Percentiles rank a stretch among this genome's conserved stretches.
Conservation (phyloP, 257 asterid genomes). For the Penstemon davidsonii region DNA sequence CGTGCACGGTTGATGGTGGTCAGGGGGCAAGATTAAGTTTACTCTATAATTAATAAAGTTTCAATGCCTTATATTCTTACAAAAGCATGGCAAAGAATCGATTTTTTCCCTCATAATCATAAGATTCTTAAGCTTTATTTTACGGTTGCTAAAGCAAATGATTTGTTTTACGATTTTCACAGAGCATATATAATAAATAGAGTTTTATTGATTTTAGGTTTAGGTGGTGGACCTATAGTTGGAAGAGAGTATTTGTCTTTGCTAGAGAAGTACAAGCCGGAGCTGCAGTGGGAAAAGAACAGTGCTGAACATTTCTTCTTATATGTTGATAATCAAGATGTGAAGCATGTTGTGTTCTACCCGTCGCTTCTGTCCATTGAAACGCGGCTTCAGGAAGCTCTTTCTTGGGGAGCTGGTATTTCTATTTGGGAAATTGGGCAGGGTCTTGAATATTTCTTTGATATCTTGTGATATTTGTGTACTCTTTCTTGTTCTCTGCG, state of each 20-base stretch:
- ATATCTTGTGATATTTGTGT: conserved; percentile 46
- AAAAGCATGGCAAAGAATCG: neutral
- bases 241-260: conserved; percentile 75
- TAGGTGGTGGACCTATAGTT: conserved; percentile 84
- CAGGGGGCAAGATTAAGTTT: too few relatives aligned
- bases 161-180: neutral
- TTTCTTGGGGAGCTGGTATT: conserved; percentile 77
- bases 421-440: conserved; percentile 98
- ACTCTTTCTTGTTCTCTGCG: conserved; percentile 1
- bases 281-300: conserved; percentile 79
- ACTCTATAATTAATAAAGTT: neutral
- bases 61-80: neutral
- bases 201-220: conserved; percentile 42
- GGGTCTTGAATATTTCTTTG: conserved; percentile 81
- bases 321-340: conserved; percentile 57
- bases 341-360: conserved; percentile 79
- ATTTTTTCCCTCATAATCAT: neutral
- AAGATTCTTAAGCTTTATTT: neutral
- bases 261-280: conserved; percentile 78
- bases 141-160: neutral
- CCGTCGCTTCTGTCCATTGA: conserved; percentile 74
- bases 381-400: conserved; percentile 72
- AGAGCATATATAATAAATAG: neutral
- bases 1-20: too few relatives aligned
- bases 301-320: conserved; percentile 90